Evolutionary conservation across 208 protist genomes (phyloP).

Genomic region (Angomonas ambiguus): DNA sequence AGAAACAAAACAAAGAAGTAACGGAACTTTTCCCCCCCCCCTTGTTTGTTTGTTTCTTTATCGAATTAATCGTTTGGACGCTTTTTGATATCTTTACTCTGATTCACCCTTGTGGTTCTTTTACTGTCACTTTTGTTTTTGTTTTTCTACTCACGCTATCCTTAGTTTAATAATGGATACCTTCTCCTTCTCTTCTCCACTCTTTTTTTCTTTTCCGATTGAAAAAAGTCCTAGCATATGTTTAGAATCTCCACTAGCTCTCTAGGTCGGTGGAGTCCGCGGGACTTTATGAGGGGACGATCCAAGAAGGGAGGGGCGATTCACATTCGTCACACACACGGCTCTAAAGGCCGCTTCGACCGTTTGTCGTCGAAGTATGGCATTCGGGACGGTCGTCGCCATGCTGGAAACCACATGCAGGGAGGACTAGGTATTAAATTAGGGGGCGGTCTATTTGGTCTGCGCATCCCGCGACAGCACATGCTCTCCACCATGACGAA

Average conservation of each 20-base stretch:
- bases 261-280: slow-evolving; percentile 68
- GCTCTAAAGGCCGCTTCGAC: slow-evolving; percentile 73
- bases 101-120: neutral
- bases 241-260: slow-evolving; percentile 13
- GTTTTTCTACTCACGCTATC: neutral
- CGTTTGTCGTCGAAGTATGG: slow-evolving; percentile 53
- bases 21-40: neutral
- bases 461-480: slow-evolving; percentile 79
- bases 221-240: slow-evolving; percentile 15
- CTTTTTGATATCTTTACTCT: neutral
- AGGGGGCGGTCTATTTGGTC: slow-evolving; percentile 82
- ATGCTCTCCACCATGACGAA: slow-evolving; percentile 61
- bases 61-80: neutral
- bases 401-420: slow-evolving; percentile 67
- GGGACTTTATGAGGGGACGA: slow-evolving; percentile 73
- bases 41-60: neutral
- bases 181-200: neutral
- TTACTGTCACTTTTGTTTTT: neutral
- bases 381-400: slow-evolving; percentile 73
- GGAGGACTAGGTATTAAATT: slow-evolving; percentile 83
- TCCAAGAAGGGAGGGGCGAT: slow-evolving; percentile 72
- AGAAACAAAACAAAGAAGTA: neutral
- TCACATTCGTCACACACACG: slow-evolving; percentile 84
- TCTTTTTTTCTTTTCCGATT: neutral
- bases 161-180: neutral